Evolutionary conservation across 169 alveolate species (phyloP), one percentile per base, ranked within the genome.

Genomic region (Sarcocystis neurona): DNA sequence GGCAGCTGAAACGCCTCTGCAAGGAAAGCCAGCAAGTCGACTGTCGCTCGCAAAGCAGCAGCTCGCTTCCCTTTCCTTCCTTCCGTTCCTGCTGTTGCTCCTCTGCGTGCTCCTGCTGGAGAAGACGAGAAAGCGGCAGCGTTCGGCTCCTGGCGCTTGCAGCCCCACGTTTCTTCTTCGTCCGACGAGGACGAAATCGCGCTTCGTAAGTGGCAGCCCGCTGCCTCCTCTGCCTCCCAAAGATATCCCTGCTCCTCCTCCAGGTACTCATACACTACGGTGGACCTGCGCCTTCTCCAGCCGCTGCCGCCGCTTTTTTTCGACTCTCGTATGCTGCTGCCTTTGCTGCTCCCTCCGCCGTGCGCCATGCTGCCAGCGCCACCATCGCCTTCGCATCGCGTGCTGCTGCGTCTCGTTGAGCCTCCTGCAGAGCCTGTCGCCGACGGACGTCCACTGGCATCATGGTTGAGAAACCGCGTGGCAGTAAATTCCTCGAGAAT

Each of bases 1-100:
- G 90, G 90, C 56, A 85, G 77, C 82, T 72, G 23, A 53, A 53
- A 27, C 1, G 84, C 74, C 43, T 37, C 75, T 58, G 84, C 44
- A 5, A 85, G 60, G 6, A 32, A 47, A 23, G 90, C 47, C 27
- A 85, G 4, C 43, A 39, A 37, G 47, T 85, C 75, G 72, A 85
- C 74, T 5, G 90, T 70, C 84, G n/a, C n/a, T 37, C 58, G 90
- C 48, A 75, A 20, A 70, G 32, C n/a, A 56, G 56, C 47, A 72
- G n/a, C 39, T 72, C 82, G 53, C 23, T 39, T 53, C 41, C 82
- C 27, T 43, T 30, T 10, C 82, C 82, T 12, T 6, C 60, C 60
- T 6, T 10, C 6, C 27, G 60, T 10, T 48, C 6, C 15, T 6
- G 60, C 27, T 6, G 60, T 6, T 6, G 15, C 60, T 6, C 60